A percentile compares a stretch with the other conserved stretches of the same genome.
Evolutionary conservation across 805 yeast species (phyloP).

Genomic region (Ascoidea tarda): DNA sequence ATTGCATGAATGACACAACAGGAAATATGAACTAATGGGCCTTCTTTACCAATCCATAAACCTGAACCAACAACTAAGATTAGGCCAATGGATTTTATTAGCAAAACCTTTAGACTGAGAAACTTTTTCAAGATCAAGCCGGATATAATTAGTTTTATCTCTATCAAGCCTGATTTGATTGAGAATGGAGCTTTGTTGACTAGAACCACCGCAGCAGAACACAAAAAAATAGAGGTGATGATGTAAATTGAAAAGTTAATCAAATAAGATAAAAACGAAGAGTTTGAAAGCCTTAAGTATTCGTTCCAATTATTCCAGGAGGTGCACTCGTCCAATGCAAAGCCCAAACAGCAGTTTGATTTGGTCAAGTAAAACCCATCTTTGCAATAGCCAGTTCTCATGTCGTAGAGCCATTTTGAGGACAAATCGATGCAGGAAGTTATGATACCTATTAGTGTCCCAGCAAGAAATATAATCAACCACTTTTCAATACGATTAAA

Average conservation of each 20-base stretch:
- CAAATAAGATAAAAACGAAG: slow-evolving; percentile 2
- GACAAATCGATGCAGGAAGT: slow-evolving; percentile 5
- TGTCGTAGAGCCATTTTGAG: slow-evolving; percentile 8
- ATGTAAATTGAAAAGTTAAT: slow-evolving; percentile 4
- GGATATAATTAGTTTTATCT: slow-evolving; percentile 49
- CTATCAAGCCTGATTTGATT: slow-evolving; percentile 56
- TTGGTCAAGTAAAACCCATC: slow-evolving; percentile 3
- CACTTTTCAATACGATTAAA: slow-evolving; percentile 2
- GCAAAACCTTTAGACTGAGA: slow-evolving; percentile 35
- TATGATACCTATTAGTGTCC: slow-evolving; percentile 5
- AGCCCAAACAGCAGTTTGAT: slow-evolving; percentile 5
- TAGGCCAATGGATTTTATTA: slow-evolving; percentile 43
- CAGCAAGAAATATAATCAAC: slow-evolving; percentile 15
- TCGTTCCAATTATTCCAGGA: slow-evolving; percentile 9
- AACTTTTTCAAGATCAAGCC: slow-evolving; percentile 47
- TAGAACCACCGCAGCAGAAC: slow-evolving; percentile 5
- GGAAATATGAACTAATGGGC: slow-evolving; percentile 73
- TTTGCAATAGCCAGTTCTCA: slow-evolving; percentile 8
- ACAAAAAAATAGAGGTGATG: background rate
- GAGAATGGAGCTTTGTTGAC: slow-evolving; percentile 23
- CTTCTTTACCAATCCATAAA: slow-evolving; percentile 75
- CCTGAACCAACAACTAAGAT: slow-evolving; percentile 62
- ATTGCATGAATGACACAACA: slow-evolving; percentile 37
- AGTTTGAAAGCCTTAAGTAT: slow-evolving; percentile 1
- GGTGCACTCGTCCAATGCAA: slow-evolving; percentile 13